Base-by-base conservation (phyloP, 2,329 filamentous ascomycete species). In the Fusarium sp. region DNA sequence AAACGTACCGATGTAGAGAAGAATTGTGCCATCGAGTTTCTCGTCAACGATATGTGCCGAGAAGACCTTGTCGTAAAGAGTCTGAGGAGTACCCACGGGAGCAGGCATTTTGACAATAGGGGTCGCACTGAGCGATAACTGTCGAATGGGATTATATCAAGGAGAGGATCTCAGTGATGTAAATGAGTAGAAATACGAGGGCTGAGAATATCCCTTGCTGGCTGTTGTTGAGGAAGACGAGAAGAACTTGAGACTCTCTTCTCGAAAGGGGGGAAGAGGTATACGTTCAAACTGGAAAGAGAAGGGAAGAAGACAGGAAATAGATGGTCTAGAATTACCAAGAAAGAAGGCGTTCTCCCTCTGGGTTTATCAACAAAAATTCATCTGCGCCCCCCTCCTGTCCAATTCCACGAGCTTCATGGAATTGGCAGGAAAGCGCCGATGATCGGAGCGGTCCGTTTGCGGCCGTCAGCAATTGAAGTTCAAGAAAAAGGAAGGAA, bases 11-110 rank as follows among this genome's bases (percentile, higher is more conserved):
- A 98, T 98, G 80, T 98, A 98, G 62, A 98, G 86, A 70, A 97
- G 84, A 75, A 97, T 85, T 61, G 94, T 97, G 81, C 95, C 95
- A 82, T 98, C 95, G 57, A 93, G 88, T 86, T 94, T 93, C 88
- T 97, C 92, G 77, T 97, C 93, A 77, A 99, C 94, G 76, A 98
- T 91, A 81, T 99, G 96, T 83, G 91, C 91, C 75, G 93, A 89
- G 76, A 98, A 91, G 81, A 98, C 94, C 89, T 98, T 98, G 87
- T 98, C 95, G 83, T 98, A 98, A 77, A 97, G 87, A 74, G 94
- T 97, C 82, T 90, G 90, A 57, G 92, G 93, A 70, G 85, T 86
- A 79, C 85, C 84, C 73, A 91, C 89, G 74, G 88, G 88, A 77
- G 85, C 87, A 78, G 93, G 93, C 93, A 97, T 97, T 75, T 80